Percentiles rank a stretch among this genome's conserved stretches.
These are phyloP conservation scores for Cystobasidiaceae sp. DNA, from an alignment of 1,284 basidiomycete genomes.

Conservation along the genomic window DNA sequence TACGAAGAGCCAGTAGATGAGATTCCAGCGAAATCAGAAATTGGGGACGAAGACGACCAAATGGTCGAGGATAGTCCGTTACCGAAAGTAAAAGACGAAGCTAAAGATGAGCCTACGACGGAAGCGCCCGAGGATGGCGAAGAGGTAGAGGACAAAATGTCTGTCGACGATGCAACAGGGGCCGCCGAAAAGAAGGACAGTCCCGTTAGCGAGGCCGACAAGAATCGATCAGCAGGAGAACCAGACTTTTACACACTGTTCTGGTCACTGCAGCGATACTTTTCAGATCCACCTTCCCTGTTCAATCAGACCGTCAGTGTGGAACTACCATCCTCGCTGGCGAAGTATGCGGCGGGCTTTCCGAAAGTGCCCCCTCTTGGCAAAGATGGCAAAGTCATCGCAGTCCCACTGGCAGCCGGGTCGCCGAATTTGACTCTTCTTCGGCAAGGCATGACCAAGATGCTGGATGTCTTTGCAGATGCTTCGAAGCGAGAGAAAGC, in stretches of 20 bases:
- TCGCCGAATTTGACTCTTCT: conserved; percentile 26
- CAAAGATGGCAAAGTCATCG: conserved; percentile 9
- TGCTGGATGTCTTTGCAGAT: conserved; percentile 70
- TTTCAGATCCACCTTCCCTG: conserved; percentile 42
- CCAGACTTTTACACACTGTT: conserved; percentile 75
- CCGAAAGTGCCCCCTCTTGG: conserved; percentile 17
- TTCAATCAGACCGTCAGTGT: conserved; percentile 27
- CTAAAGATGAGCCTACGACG: conserved; percentile 11
- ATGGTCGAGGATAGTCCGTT: conserved; percentile 37
- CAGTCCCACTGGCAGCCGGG: conserved; percentile 2
- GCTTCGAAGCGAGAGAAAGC: conserved; percentile 67
- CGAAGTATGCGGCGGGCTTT: conserved; percentile 15
- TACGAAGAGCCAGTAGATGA: not conserved
- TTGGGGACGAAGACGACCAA: conserved; percentile 26
- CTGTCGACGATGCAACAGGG: conserved; percentile 46
- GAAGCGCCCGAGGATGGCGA: conserved; percentile 32
- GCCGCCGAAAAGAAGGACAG: conserved; percentile 21
- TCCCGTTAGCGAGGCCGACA: conserved; percentile 49
- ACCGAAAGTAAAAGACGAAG: conserved; percentile 27
- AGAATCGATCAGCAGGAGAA: conserved; percentile 52
- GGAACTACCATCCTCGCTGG: conserved; percentile 3
- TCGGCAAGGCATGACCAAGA: conserved; percentile 59
- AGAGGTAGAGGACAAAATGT: conserved; percentile 43
- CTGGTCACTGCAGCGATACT: conserved; percentile 64
- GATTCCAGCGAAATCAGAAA: not conserved